These are phyloP conservation scores for Agroathelia rolfsii DNA, from an alignment of 1,284 basidiomycete genomes.

Conservation along the genomic window DNA sequence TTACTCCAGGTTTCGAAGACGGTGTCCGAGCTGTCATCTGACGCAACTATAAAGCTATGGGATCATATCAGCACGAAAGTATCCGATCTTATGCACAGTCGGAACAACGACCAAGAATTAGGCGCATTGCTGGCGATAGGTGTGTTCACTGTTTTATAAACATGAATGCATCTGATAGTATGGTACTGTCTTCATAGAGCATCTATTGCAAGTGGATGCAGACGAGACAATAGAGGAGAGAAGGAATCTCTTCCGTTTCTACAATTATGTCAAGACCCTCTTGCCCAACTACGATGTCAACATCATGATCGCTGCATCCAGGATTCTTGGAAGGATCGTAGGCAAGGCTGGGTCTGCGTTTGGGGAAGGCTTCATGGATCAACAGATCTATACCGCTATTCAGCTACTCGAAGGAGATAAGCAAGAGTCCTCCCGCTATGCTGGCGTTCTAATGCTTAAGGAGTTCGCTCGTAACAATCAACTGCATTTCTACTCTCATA, in stretches of 20 bases:
- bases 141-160: constrained; percentile 27
- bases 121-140: constrained; percentile 80
- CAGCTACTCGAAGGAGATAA: constrained; percentile 69
- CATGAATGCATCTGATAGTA: too few relatives aligned
- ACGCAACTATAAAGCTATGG: constrained; percentile 70
- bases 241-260: constrained; percentile 75
- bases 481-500: constrained; percentile 79
- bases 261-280: constrained; percentile 84
- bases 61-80: constrained; percentile 71
- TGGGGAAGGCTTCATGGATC: constrained; percentile 82
- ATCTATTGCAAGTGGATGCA: constrained; percentile 59
- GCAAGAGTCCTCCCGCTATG: constrained; percentile 70
- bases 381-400: constrained; percentile 74
- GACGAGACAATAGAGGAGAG: constrained; percentile 72
- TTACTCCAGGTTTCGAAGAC: constrained; percentile 51
- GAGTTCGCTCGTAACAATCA: constrained; percentile 85
- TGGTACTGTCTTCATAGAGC: constrained; percentile 36
- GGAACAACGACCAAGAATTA: constrained; percentile 63
- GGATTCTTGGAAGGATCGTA: constrained; percentile 75
- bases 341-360: constrained; percentile 74
- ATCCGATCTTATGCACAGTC: constrained; percentile 78
- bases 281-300: constrained; percentile 77
- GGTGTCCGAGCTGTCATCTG: constrained; percentile 68
- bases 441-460: constrained; percentile 82
- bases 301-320: constrained; percentile 84